A percentile compares a stretch with the other conserved stretches of the same genome.
Conservation (phyloP, 1,284 basidiomycete species). For the Moesziomyces sp. region DNA sequence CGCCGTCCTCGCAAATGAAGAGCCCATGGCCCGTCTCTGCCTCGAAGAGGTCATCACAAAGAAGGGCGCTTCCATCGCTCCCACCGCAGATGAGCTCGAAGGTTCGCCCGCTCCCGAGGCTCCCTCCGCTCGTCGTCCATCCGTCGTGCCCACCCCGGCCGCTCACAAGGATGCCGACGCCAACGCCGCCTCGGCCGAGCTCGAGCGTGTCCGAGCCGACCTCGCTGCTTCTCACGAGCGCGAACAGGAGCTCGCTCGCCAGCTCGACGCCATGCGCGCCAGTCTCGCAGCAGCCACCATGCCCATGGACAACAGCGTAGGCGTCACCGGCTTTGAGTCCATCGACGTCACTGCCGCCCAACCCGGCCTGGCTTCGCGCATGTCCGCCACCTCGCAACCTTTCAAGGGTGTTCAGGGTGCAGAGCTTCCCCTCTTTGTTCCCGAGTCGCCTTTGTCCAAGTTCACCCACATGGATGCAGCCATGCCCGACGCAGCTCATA, state of each 20-base stretch:
- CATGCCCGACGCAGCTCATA: slow-evolving; percentile 24
- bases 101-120: slow-evolving; percentile 29
- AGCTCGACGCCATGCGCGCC: slow-evolving; percentile 32
- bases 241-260: slow-evolving; percentile 17
- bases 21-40: slow-evolving; percentile 39
- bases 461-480: slow-evolving; percentile 19
- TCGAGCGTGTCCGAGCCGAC: slow-evolving; percentile 39
- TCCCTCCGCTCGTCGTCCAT: slow-evolving; percentile 2
- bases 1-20: slow-evolving; percentile 43
- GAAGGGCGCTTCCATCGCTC: slow-evolving; percentile 57
- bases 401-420: slow-evolving; percentile 33
- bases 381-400: slow-evolving; percentile 19
- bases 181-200: slow-evolving; percentile 20
- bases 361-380: slow-evolving; percentile 2
- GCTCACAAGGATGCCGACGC: slow-evolving; percentile 1
- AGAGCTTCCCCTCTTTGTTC: slow-evolving; percentile 40
- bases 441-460: slow-evolving; percentile 45
- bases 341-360: slow-evolving; percentile 13
- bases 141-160: slow-evolving; percentile 1
- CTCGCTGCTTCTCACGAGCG: slow-evolving; percentile 33
- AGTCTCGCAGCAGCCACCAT: slow-evolving; percentile 15
- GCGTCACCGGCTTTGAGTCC: slow-evolving; percentile 13
- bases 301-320: slow-evolving; percentile 9
- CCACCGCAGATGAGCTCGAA: slow-evolving; percentile 48
- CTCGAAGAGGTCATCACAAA: slow-evolving; percentile 53